Base-by-base conservation (phyloP, 306 rosid species). In the Quercus cerris region DNA sequence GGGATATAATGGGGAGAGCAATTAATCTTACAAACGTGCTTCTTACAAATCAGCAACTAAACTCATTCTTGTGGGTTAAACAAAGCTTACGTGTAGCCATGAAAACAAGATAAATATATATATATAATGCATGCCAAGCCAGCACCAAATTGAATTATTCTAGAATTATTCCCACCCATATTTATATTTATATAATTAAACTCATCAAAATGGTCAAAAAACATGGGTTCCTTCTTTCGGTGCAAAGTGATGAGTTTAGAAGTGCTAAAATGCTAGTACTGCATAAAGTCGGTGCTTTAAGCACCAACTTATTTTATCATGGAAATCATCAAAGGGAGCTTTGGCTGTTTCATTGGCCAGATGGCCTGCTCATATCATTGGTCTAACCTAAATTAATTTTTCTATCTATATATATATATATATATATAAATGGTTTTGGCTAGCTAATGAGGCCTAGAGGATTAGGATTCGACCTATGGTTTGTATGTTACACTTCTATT, bases 201-300 rank as follows among this genome's bases (percentile, higher is more conserved):
- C 66, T n/a, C 1, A 63, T 27, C 35, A 14, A 15, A 28, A 28
- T 3, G 5, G 28, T 68, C 72, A 68, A 68, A 49, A 23, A 79
- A 82, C 27, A 75, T 75, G 75, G 82, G 56, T 80, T 74, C 23
- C 69, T 22, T 80, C 67, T 77, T 80, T 72, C 57, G 74, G 77
- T 84, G 83, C 75, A 83, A 86, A 90, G 82, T 78, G 54, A 41
- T 78, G 41, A 66, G 81, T 62, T 78, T 38, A 18, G 44, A 85
- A 73, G 41, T 61, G 59, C 49, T 51, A 38, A 85, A 73, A 30
- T 61, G 59, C 49, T 69, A 79, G 41, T 19, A 75, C 54, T 70
- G 41, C 74, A 57, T 75, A 56, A 73, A 73, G 86, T 82, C 76
- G 86, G 90, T 87, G 84, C 86, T 82, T 87, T 85, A 61, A 80